These are phyloP conservation scores for Calycina herbarum DNA, from an alignment of 2,329 filamentous ascomycete genomes.

Conservation along the genomic window DNA sequence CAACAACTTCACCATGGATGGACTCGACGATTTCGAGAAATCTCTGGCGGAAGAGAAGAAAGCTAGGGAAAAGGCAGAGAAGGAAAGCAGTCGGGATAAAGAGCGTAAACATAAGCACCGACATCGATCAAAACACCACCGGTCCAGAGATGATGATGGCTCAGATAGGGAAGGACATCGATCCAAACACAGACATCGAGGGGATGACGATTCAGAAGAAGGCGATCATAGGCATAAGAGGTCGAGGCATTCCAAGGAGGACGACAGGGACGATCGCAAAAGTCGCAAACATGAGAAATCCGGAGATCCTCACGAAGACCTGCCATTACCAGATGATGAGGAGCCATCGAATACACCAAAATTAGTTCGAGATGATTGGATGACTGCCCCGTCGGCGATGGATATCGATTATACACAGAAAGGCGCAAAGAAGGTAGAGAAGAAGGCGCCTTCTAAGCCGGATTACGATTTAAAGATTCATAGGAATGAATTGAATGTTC, in stretches of 20 bases:
- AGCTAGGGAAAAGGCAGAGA: slow-evolving; percentile 50
- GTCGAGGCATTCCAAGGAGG: slow-evolving; percentile 45
- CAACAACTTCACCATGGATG: slow-evolving; percentile 46
- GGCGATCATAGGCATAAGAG: slow-evolving; percentile 64
- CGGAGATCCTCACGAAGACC: slow-evolving; percentile 51
- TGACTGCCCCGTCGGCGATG: slow-evolving; percentile 81
- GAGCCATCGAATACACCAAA: slow-evolving; percentile 35
- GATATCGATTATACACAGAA: slow-evolving; percentile 81
- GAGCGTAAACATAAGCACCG: slow-evolving; percentile 41
- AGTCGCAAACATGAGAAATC: slow-evolving; percentile 42
- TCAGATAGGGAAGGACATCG: slow-evolving; percentile 22
- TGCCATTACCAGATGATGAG: slow-evolving; percentile 53
- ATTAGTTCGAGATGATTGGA: slow-evolving; percentile 80
- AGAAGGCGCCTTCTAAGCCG: slow-evolving; percentile 33
- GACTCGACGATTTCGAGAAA: slow-evolving; percentile 75
- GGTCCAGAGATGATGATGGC: slow-evolving; percentile 31
- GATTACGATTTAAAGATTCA: slow-evolving; percentile 54
- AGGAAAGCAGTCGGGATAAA: slow-evolving; percentile 46
- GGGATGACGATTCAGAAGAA: slow-evolving; percentile 47
- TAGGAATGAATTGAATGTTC: slow-evolving; percentile 76
- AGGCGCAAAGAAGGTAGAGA: slow-evolving; percentile 54
- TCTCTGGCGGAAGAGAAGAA: slow-evolving; percentile 66
- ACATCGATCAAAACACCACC: slow-evolving; percentile 37
- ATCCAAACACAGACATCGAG: slow-evolving; percentile 18
- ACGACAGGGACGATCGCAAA: slow-evolving; percentile 38